Percentiles rank a stretch among this genome's conserved stretches.
These are phyloP conservation scores for Puccinia novopanici DNA, from an alignment of 1,284 basidiomycete species.

Conservation along the genomic window DNA sequence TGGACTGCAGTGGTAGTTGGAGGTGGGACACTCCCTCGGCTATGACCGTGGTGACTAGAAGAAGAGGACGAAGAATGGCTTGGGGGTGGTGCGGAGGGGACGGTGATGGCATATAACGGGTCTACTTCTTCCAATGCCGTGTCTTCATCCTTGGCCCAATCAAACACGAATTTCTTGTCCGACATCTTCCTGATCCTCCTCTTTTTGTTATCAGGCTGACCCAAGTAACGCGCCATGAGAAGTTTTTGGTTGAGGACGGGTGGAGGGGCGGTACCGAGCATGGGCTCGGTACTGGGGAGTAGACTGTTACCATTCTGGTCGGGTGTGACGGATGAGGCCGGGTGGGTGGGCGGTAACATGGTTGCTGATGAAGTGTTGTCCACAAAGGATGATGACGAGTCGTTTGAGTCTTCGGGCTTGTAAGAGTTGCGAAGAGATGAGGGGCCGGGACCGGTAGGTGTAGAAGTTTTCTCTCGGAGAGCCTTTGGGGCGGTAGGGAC, in stretches of 20 bases:
- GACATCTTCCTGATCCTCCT: slow-evolving; percentile 88
- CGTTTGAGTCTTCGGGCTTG: slow-evolving; percentile 10
- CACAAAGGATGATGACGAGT: slow-evolving; percentile 11
- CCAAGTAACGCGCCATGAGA: slow-evolving; percentile 48
- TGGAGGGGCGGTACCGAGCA: slow-evolving; percentile 36
- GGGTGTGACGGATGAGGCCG: slow-evolving; percentile 18
- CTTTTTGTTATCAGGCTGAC: slow-evolving; percentile 66
- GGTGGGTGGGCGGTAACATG: slow-evolving; percentile 29
- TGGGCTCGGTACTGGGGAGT: slow-evolving; percentile 31
- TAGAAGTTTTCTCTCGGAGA: slow-evolving; percentile 15
- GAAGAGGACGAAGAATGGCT: background rate
- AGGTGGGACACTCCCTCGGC: slow-evolving; percentile 30
- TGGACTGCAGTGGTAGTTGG: slow-evolving; percentile 29
- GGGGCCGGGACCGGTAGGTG: slow-evolving; percentile 35
- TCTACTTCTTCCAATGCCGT: slow-evolving; percentile 65
- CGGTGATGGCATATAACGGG: slow-evolving; percentile 54
- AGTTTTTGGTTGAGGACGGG: slow-evolving; percentile 49
- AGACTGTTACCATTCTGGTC: slow-evolving; percentile 4
- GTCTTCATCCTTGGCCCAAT: slow-evolving; percentile 93
- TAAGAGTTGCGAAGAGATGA: slow-evolving; percentile 47
- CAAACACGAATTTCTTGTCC: slow-evolving; percentile 96
- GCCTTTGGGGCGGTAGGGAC: slow-evolving; percentile 48
- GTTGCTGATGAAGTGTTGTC: background rate
- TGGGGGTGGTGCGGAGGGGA: slow-evolving; percentile 27
- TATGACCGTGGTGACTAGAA: slow-evolving; percentile 2